Percentiles rank a stretch among this genome's conserved stretches.
phyloP scores from a whole-genome alignment of 257 asterid species.

The Oldenlandia corymbosa region DNA sequence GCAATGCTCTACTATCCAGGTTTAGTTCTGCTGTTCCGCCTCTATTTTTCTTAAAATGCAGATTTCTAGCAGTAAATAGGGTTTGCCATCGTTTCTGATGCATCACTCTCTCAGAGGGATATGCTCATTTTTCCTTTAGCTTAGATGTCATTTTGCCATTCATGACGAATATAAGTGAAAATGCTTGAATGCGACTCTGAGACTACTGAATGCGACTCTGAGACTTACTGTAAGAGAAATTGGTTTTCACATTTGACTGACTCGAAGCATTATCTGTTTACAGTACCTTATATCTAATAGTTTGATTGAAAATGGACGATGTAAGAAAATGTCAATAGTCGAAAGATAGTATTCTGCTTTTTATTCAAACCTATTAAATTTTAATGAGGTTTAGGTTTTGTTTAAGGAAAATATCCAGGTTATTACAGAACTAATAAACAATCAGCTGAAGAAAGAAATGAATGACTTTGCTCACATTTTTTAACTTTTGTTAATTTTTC shows the following conservation, averaged over 20 bases:
- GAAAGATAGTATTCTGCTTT: not conserved
- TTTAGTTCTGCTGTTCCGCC: conserved; percentile 14
- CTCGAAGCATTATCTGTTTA: not conserved
- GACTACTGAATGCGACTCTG: too few species aligned
- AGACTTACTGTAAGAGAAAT: too few species aligned
- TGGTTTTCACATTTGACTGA: conserved; percentile 5
- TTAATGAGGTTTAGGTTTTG: too few species aligned
- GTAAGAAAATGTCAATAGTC: not conserved
- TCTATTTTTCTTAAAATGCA: not conserved
- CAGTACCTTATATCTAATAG: not conserved
- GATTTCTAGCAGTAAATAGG: not conserved
- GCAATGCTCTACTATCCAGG: conserved; percentile 99
- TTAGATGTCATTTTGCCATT: not conserved
- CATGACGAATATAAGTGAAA: not conserved
- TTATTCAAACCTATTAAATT: too few species aligned
- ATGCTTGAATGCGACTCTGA: too few species aligned
- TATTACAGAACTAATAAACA: not conserved
- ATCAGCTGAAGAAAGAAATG: not conserved
- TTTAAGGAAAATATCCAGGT: not conserved
- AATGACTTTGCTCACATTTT: too few species aligned
- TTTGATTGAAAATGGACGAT: not conserved
- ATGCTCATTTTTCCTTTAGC: too few species aligned
- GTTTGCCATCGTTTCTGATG: too few species aligned
- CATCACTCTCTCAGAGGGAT: too few species aligned
- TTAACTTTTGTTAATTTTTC: not conserved